A percentile compares a stretch with the other conserved stretches of the same genome.
Evolutionary conservation across 164 flowering plant species (phyloP).

Genomic region (Vitis amurensis): DNA sequence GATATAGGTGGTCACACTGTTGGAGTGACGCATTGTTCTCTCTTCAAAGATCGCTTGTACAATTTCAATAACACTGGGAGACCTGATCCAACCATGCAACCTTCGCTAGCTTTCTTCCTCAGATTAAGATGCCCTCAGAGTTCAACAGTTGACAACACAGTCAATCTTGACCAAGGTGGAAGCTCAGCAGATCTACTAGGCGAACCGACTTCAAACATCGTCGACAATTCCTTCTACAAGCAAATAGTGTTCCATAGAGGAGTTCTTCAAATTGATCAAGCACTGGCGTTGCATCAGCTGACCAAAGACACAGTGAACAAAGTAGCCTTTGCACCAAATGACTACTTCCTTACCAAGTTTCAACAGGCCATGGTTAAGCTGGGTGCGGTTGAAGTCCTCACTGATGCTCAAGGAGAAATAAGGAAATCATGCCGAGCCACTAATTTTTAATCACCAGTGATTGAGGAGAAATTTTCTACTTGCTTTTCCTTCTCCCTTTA

Average conservation of each 20-base stretch:
- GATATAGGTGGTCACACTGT: slow-evolving; percentile 56
- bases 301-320: slow-evolving; percentile 15
- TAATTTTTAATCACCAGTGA: slow-evolving; percentile 7
- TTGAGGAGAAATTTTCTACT: neutral
- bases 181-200: too few species aligned
- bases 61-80: slow-evolving; percentile 39
- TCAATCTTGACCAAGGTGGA: slow-evolving; percentile 27
- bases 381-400: slow-evolving; percentile 29
- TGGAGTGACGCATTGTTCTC: slow-evolving; percentile 48
- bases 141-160: slow-evolving; percentile 5
- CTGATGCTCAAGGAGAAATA: slow-evolving; percentile 27
- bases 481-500: too few species aligned
- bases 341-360: slow-evolving; percentile 20
- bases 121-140: slow-evolving; percentile 25
- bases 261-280: slow-evolving; percentile 46
- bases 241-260: slow-evolving; percentile 29
- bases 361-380: slow-evolving; percentile 41
- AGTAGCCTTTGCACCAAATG: neutral
- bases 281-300: slow-evolving; percentile 27
- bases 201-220: slow-evolving; percentile 12
- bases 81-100: slow-evolving; percentile 52
- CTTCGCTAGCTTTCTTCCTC: slow-evolving; percentile 11
- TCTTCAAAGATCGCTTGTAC: slow-evolving; percentile 44
- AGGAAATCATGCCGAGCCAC: slow-evolving; percentile 28
- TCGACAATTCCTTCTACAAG: slow-evolving; percentile 36